A percentile compares a stretch with the other conserved stretches of the same genome.
phyloP scores from a whole-genome alignment of 106 monocot genomes.

The Acorus gramineus region DNA sequence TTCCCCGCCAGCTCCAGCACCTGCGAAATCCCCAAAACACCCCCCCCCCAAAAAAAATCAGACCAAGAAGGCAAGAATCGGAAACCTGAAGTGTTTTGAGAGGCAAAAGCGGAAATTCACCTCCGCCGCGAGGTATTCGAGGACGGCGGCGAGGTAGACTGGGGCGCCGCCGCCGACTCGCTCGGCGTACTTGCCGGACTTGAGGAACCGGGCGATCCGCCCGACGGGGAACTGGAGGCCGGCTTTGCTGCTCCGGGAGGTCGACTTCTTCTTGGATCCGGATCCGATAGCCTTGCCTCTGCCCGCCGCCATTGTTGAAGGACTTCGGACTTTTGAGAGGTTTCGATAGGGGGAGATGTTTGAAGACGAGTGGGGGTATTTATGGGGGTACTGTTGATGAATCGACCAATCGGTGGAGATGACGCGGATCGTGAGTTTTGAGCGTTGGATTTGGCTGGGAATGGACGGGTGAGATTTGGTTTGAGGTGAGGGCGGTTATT shows the following conservation, averaged over 20 bases:
- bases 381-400: neutral
- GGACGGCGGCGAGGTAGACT: slow-evolving; percentile 23
- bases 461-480: too few relatives aligned
- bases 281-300: slow-evolving; percentile 38
- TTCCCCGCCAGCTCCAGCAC: slow-evolving; percentile 59
- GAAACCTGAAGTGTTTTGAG: neutral
- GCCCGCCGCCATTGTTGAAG: slow-evolving; percentile 26
- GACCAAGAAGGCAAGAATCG: neutral
- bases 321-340: neutral
- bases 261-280: slow-evolving; percentile 30
- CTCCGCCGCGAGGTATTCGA: slow-evolving; percentile 27
- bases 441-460: neutral
- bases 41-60: neutral
- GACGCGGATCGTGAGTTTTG: slow-evolving; percentile 10
- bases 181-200: slow-evolving; percentile 50
- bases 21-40: slow-evolving; percentile 6
- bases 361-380: neutral
- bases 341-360: neutral
- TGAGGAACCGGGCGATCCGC: slow-evolving; percentile 34
- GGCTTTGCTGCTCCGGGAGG: slow-evolving; percentile 37
- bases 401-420: slow-evolving; percentile 15
- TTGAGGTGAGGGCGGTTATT: neutral
- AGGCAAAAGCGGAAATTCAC: slow-evolving; percentile 2
- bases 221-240: slow-evolving; percentile 33
- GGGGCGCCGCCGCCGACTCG: slow-evolving; percentile 41